Evolutionary conservation across 1,284 basidiomycete species (phyloP), one percentile per base, ranked within the genome.

Genomic region (Peniophora sp.): DNA sequence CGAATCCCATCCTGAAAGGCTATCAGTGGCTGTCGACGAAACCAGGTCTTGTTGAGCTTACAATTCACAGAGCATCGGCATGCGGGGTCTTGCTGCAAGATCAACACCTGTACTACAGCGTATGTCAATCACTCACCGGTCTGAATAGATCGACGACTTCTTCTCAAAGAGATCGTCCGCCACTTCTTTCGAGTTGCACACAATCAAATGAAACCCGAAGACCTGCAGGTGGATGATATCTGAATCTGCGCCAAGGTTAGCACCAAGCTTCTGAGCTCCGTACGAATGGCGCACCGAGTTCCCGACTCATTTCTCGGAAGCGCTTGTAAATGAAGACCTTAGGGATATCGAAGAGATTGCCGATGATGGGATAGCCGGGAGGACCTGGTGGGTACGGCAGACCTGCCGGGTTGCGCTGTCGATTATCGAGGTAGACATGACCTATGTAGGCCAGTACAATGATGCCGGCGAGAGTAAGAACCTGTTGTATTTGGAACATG

Each of bases 91-190:
- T 23, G 8, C 14, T 10, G 39, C 9, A 45, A 9, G 20, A 9
- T 45, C 18, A 45, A 9, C 23, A 15, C 9, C 22, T n/a, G 9
- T 8, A 45, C 43, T 45, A 23, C 5, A 20, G 18, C 23, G 17
- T 3, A n/a, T 15, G 22, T 23, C 5, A 1, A 48, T 1, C 22
- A 22, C 24, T 22, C 42, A 57, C 57, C 57, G 44, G 32, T 59
- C 60, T 9, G 60, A 61, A 43, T 61, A 61, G 20, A 59, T 58
- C 5, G 56, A 50, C 9, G 60, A 60, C 3, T 56, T 50, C 43
- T 57, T 59, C 44, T 61, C 60, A 17, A 61, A 55, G 10, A 61
- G 50, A 27, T 61, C 60, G 42, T 59, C 52, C n/a, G 60, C 60
- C 12, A 57, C 55, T 12, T 55, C 53, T 47, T 54, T 60, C 17